These are phyloP conservation scores for Intubia oerlemansii DNA, from an alignment of 2,329 filamentous ascomycete species.

Conservation along the genomic window DNA sequence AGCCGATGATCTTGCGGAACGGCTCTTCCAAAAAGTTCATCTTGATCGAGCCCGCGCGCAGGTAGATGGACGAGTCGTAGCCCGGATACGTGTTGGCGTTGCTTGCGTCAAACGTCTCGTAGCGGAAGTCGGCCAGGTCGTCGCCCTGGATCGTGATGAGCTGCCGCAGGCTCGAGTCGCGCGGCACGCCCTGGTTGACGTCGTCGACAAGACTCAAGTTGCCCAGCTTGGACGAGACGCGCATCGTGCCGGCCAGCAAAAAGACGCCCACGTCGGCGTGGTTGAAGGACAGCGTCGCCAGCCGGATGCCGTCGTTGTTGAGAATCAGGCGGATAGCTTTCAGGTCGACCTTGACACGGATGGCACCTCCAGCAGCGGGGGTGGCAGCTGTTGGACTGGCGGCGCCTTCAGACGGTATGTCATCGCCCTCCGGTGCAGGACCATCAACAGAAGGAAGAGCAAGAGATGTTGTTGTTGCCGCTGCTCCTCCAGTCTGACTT, in stretches of 20 bases:
- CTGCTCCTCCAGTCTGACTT: too few species aligned
- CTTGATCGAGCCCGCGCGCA: slow-evolving; percentile 87
- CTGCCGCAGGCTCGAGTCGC: slow-evolving; percentile 60
- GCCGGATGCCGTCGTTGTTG: slow-evolving; percentile 89
- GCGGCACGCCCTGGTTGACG: slow-evolving; percentile 72
- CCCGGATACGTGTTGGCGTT: slow-evolving; percentile 61
- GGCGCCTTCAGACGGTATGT: too few species aligned
- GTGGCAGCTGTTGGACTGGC: too few species aligned
- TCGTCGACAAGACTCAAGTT: slow-evolving; percentile 83
- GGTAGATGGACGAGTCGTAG: slow-evolving; percentile 77
- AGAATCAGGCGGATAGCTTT: slow-evolving; percentile 87
- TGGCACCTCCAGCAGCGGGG: slow-evolving; percentile 40
- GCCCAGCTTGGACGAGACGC: slow-evolving; percentile 67
- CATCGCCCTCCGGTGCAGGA: too few species aligned
- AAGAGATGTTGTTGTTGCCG: too few species aligned
- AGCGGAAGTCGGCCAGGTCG: slow-evolving; percentile 89
- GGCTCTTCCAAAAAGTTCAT: slow-evolving; percentile 94
- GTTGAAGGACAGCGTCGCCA: slow-evolving; percentile 82
- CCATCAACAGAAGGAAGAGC: too few species aligned
- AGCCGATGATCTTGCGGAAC: slow-evolving; percentile 94
- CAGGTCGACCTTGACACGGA: slow-evolving; percentile 80
- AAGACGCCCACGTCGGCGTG: slow-evolving; percentile 85
- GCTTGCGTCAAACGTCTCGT: slow-evolving; percentile 75
- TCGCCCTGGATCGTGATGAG: slow-evolving; percentile 90
- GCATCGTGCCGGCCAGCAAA: slow-evolving; percentile 67